Conservation (phyloP, 208 protist species). For the Tritrichomonas foetus region DNA sequence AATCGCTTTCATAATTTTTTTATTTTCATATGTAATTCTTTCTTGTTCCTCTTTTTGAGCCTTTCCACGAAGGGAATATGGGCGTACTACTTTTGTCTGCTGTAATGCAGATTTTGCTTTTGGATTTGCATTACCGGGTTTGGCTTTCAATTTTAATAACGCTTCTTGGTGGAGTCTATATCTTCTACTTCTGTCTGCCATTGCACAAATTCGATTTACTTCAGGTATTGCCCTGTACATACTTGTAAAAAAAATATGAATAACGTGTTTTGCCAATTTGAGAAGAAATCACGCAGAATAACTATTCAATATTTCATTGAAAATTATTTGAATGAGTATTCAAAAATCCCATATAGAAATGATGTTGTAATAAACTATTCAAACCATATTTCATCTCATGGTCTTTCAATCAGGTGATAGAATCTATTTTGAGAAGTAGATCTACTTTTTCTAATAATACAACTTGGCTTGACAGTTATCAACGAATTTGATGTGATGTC, state of each 20-base stretch:
- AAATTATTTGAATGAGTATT: too few relatives aligned
- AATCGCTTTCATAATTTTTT: neutral
- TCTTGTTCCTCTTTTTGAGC: neutral
- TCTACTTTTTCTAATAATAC: too few relatives aligned
- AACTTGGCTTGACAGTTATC: too few relatives aligned
- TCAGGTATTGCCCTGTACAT: neutral
- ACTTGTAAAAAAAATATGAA: neutral
- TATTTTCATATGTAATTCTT: conserved; percentile 22
- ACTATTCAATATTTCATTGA: too few relatives aligned
- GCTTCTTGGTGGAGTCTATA: neutral
- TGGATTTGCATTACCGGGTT: neutral
- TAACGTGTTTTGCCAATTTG: too few relatives aligned
- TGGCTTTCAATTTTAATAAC: neutral
- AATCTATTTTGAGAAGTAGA: too few relatives aligned
- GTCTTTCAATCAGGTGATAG: too few relatives aligned
- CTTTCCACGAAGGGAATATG: neutral
- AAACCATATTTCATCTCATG: too few relatives aligned
- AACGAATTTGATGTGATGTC: too few relatives aligned
- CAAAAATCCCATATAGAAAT: too few relatives aligned
- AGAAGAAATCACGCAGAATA: too few relatives aligned
- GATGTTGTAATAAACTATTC: too few relatives aligned
- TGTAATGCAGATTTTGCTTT: neutral
- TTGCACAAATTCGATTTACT: neutral
- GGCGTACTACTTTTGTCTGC: neutral
- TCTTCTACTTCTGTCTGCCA: neutral